Evolutionary conservation across 345 rosid species (phyloP), one percentile per base, ranked within the genome.

Genomic region (Toxicodendron radicans): DNA sequence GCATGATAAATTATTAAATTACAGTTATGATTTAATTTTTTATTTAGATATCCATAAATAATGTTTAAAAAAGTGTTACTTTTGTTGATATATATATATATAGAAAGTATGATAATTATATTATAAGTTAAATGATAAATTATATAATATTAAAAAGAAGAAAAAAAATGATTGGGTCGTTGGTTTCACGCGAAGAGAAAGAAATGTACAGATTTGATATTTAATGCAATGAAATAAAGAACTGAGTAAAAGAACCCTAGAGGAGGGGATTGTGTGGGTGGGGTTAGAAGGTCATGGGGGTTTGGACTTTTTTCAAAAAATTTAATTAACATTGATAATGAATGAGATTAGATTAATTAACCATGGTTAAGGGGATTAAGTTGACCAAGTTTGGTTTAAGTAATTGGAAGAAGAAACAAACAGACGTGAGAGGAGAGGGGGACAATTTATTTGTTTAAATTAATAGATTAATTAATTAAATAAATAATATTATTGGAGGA

Each of bases 311-410:
- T 38, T 71, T 58, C 4, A 41, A 56, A 45, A 67, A 53, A 4
- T 45, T 38, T 64, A 20, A 65, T 58, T 70, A 58, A 41, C 58
- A 45, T 43, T 38, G 43, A 38, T 38, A 7, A 0, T 38, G 43
- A 49, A 17, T 58, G 54, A 45, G 58, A 21, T 60, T 12, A 0
- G 20, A 56, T 7, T 38, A 38, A 38, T 64, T 80, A 87, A 87
- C 89, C 46, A 80, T 71, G 82, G 91, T 85, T 85, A 71, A 56
- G 23, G 32, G 27, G 8, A 30, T 1, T 68, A 51, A 75, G 86
- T 82, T 85, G 89, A 87, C 87, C 73, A 69, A 51, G 75, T 65
- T 66, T 61, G 71, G 85, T 81, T 79, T 1, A 62, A 52, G 71
- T 56, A 16, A n/a, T 30, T 30, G 63, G 14, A 5, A 16, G 4